Evolutionary conservation across 192 early-diverging fungal genomes (phyloP).

Genomic region (Rhizophagus clarus): DNA sequence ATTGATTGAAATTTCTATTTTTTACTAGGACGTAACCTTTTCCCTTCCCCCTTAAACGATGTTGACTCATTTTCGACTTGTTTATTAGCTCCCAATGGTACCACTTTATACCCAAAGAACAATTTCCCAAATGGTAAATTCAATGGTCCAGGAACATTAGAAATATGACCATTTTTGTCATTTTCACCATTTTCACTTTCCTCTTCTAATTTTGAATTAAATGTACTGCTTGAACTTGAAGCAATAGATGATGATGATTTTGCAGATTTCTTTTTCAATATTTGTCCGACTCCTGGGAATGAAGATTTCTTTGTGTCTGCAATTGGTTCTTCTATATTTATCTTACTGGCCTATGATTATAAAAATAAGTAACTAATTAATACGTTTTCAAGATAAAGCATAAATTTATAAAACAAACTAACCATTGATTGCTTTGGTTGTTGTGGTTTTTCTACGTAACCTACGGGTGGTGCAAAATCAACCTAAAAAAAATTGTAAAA

Average conservation of each 20-base stretch:
- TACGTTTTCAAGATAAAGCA: too few relatives aligned
- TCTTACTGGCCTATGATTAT: slow-evolving; percentile 46
- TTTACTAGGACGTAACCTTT: too few relatives aligned
- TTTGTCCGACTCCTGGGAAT: slow-evolving; percentile 46
- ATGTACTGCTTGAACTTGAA: slow-evolving; percentile 27
- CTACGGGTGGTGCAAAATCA: slow-evolving; percentile 95
- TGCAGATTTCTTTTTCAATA: slow-evolving; percentile 35
- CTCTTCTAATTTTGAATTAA: slow-evolving; percentile 19
- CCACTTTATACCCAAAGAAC: slow-evolving; percentile 82
- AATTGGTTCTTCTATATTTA: slow-evolving; percentile 39
- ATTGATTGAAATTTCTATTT: too few relatives aligned
- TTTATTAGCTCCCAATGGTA: too few relatives aligned
- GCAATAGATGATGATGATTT: slow-evolving; percentile 37
- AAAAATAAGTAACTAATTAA: not conserved
- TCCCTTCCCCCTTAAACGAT: too few relatives aligned
- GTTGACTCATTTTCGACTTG: too few relatives aligned
- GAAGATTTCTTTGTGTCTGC: slow-evolving; percentile 35
- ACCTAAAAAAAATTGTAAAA: slow-evolving; percentile 44
- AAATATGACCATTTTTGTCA: too few relatives aligned
- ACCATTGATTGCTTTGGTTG: slow-evolving; percentile 39
- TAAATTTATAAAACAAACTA: not conserved
- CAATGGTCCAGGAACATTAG: slow-evolving; percentile 65
- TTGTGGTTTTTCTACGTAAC: slow-evolving; percentile 79
- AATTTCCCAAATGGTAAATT: slow-evolving; percentile 84
- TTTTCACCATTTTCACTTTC: slow-evolving; percentile 32